A percentile compares a stretch with the other conserved stretches of the same genome.
Conservation (phyloP, 1,284 basidiomycete species). For the Bjerkandera adusta region DNA sequence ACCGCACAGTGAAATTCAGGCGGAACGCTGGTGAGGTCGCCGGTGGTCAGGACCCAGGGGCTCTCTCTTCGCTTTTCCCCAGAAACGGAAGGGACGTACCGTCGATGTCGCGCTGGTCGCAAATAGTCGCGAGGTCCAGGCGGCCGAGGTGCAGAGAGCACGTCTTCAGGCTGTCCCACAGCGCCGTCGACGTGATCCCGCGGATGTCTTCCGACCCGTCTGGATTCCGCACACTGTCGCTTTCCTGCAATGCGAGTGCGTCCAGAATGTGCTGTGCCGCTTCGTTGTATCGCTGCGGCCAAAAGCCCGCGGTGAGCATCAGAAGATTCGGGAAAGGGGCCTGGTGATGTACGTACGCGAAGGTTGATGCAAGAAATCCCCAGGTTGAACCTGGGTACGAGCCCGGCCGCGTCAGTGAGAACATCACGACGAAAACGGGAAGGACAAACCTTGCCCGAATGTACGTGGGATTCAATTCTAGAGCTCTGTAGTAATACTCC, state of each 20-base stretch:
- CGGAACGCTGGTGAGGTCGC: constrained; percentile 12
- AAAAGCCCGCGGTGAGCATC: background rate
- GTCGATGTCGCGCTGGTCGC: constrained; percentile 70
- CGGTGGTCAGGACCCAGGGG: background rate
- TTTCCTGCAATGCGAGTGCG: constrained; percentile 83
- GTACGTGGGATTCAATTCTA: constrained; percentile 90
- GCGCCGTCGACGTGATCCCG: constrained; percentile 70
- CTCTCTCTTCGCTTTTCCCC: too few species aligned
- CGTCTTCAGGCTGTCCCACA: constrained; percentile 86
- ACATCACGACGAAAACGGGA: background rate
- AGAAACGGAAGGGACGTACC: constrained; percentile 43
- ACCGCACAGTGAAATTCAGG: constrained; percentile 11
- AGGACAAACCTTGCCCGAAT: constrained; percentile 77
- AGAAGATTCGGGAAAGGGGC: background rate
- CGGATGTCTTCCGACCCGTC: constrained; percentile 48
- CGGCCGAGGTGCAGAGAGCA: constrained; percentile 77
- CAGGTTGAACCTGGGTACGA: constrained; percentile 73
- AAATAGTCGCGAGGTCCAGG: constrained; percentile 69
- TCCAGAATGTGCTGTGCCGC: constrained; percentile 85
- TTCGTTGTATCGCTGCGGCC: constrained; percentile 68
- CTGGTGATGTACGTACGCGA: constrained; percentile 43
- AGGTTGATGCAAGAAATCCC: constrained; percentile 91
- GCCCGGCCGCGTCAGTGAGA: background rate
- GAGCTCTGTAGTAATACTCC: constrained; percentile 86
- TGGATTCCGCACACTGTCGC: constrained; percentile 60